Percentiles rank a stretch among this genome's conserved stretches.
phyloP scores from a whole-genome alignment of 495 filamentous ascomycete genomes.

The Penicillium psychrofluorescens region DNA sequence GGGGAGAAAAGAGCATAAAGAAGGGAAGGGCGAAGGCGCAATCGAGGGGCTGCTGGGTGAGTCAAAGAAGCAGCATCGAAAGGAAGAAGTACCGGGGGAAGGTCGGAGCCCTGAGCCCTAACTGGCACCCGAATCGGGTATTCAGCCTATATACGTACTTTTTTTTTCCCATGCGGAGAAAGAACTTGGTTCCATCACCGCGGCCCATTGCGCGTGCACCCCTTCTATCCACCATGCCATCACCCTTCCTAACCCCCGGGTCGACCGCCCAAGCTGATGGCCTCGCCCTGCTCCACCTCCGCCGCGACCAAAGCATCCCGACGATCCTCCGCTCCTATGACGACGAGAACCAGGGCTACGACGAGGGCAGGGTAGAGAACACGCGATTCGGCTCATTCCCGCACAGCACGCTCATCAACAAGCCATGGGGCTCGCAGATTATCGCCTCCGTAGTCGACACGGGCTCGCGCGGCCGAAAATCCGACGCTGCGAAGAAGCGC shows the following conservation, averaged over 20 bases:
- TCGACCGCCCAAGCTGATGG: conserved; percentile 43
- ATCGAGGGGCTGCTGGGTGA: conserved; percentile 15
- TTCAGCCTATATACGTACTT: conserved; percentile 6
- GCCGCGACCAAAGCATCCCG: conserved; percentile 72
- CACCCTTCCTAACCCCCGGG: conserved; percentile 67
- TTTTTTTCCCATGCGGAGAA: conserved; percentile 16
- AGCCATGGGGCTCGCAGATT: conserved; percentile 89
- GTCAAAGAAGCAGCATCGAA: neutral
- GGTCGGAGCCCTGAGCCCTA: conserved; percentile 35
- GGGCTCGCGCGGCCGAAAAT: conserved; percentile 63
- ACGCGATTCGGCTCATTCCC: conserved; percentile 95
- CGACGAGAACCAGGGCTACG: conserved; percentile 60
- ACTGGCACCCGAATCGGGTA: conserved; percentile 6
- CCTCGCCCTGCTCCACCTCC: conserved; percentile 75
- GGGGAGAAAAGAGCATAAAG: conserved; percentile 23
- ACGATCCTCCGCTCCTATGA: conserved; percentile 57
- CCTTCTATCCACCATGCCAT: conserved; percentile 31
- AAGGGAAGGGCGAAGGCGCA: conserved; percentile 7
- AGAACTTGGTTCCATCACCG: neutral
- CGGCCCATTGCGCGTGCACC: neutral
- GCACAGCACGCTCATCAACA: conserved; percentile 71
- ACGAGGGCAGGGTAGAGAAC: conserved; percentile 77
- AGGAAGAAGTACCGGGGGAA: conserved; percentile 12
- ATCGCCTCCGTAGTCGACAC: conserved; percentile 85
- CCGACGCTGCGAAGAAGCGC: conserved; percentile 34